phyloP scores from a whole-genome alignment of 1,284 basidiomycete species.

The Apiotrichum gamsii region DNA sequence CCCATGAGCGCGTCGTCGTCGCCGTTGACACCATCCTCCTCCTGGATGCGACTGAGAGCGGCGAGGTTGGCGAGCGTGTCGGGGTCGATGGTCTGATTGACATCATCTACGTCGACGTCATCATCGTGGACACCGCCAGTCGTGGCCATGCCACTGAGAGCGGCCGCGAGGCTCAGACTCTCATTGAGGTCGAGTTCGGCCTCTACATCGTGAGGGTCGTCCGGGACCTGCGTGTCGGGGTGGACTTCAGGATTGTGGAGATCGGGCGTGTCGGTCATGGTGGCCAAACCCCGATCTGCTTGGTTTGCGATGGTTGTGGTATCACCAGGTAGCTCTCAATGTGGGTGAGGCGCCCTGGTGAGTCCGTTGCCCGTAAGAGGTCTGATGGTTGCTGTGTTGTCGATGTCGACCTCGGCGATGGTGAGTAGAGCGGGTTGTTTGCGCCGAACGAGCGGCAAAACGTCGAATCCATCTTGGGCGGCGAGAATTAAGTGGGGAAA shows the following conservation, averaged over 20 bases:
- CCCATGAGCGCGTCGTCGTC: not conserved
- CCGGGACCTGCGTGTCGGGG: slow-evolving; percentile 3
- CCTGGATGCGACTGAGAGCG: slow-evolving; percentile 32
- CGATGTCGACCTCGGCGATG: not conserved
- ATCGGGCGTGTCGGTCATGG: slow-evolving; percentile 34
- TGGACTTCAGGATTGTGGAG: slow-evolving; percentile 28
- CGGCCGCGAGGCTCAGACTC: slow-evolving; percentile 10
- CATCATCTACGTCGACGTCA: not conserved
- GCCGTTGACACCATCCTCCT: slow-evolving; percentile 2
- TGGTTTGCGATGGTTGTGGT: slow-evolving; percentile 6
- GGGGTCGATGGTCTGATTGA: slow-evolving; percentile 20
- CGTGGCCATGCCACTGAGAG: slow-evolving; percentile 9
- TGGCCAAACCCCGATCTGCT: slow-evolving; percentile 23
- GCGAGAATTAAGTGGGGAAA: too few relatives aligned
- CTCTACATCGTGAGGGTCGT: not conserved
- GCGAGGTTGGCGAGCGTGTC: slow-evolving; percentile 42
- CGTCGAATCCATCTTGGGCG: too few relatives aligned
- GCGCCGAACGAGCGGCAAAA: too few relatives aligned
- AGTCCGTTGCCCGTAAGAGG: too few relatives aligned
- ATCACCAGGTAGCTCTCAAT: slow-evolving; percentile 10
- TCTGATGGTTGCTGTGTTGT: not conserved
- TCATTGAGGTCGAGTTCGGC: not conserved
- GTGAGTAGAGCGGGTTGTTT: too few relatives aligned
- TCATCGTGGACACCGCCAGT: slow-evolving; percentile 5
- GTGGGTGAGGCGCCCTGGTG: not conserved